phyloP scores from a whole-genome alignment of 768 basidiomycete genomes.

The Boletus edulis region DNA sequence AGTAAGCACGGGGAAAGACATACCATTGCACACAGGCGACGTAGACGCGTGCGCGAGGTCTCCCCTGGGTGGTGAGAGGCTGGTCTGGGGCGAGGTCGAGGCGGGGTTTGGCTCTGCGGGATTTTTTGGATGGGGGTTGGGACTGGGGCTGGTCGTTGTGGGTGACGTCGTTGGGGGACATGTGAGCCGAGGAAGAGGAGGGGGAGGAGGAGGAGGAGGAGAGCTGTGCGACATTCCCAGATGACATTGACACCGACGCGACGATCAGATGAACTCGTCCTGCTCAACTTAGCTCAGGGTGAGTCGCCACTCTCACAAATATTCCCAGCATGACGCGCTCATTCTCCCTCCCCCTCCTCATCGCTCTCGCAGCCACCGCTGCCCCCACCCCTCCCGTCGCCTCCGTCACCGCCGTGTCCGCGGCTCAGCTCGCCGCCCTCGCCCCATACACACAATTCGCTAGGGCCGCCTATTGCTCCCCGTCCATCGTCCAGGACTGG shows the following conservation, averaged over 20 bases:
- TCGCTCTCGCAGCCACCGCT: not conserved
- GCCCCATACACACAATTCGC: constrained; percentile 52
- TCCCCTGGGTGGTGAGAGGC: constrained; percentile 81
- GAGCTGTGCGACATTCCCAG: not conserved
- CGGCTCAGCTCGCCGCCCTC: constrained; percentile 35
- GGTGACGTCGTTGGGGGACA: constrained; percentile 19
- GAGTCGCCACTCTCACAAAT: no score
- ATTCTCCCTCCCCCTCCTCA: not conserved
- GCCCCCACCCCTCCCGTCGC: not conserved
- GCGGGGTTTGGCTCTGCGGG: constrained; percentile 52
- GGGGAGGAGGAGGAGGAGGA: no score
- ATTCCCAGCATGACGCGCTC: no score
- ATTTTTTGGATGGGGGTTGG: constrained; percentile 28
- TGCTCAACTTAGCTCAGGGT: no score
- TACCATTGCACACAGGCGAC: constrained; percentile 81
- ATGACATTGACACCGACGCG: not conserved
- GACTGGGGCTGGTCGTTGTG: not conserved
- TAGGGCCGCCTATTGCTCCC: constrained; percentile 52
- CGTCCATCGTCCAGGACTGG: constrained; percentile 38
- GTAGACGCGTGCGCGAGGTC: constrained; percentile 68
- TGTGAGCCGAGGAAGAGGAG: not conserved
- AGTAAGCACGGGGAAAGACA: constrained; percentile 9
- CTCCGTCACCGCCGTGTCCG: constrained; percentile 24
- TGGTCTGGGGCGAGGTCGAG: constrained; percentile 74
- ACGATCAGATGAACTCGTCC: not conserved